Percentiles rank a stretch among this genome's conserved stretches.
These are phyloP conservation scores for Solanum ossicruentum DNA, from an alignment of 257 asterid genomes.

Conservation along the genomic window DNA sequence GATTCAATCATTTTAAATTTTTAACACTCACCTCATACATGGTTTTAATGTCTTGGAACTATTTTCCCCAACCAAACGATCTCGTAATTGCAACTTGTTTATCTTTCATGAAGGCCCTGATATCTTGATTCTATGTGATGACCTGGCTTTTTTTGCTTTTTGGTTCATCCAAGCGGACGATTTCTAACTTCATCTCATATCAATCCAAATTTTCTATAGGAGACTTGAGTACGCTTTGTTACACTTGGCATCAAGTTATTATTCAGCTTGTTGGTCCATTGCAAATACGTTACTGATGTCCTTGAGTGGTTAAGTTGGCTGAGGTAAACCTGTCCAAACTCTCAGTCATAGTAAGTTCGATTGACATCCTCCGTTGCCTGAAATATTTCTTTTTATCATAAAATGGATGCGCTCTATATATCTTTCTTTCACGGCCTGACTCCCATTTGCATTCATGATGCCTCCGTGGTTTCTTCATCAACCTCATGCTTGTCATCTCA, in stretches of 20 bases:
- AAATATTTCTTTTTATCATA: neutral
- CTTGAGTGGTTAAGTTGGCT: neutral
- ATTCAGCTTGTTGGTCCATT: neutral
- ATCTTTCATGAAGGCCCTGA: neutral
- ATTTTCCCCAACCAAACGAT: neutral
- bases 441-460: neutral
- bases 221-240: neutral
- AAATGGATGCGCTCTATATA: neutral
- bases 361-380: neutral
- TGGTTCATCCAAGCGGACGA: neutral
- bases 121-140: neutral
- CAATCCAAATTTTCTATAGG: neutral
- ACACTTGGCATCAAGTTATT: neutral
- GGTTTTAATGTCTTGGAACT: neutral
- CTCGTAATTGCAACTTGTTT: neutral
- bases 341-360: neutral
- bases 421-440: neutral
- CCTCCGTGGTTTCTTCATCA: neutral
- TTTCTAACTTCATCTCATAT: neutral
- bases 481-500: neutral
- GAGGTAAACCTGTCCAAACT: neutral
- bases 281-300: neutral
- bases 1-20: neutral
- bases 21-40: neutral
- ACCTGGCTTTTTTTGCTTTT: neutral